Evolutionary conservation across 2,329 filamentous ascomycete species (phyloP).

Genomic region (Exophiala sp.): DNA sequence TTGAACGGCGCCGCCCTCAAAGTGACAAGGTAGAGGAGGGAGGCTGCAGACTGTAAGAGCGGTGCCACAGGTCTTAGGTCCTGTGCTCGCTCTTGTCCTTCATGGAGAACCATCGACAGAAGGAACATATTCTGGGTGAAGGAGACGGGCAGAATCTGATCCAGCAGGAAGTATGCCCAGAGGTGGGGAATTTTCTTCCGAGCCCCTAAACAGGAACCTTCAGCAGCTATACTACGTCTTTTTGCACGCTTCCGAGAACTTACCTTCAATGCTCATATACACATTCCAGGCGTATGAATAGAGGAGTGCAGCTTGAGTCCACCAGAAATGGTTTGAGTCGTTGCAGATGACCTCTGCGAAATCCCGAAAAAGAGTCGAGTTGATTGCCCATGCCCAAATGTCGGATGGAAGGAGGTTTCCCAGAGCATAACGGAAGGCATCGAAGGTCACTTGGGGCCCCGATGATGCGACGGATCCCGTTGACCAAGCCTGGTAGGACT

Average conservation of each 20-base stretch:
- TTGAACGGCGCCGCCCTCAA: conserved; percentile 24
- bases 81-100: conserved; percentile 8
- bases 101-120: conserved; percentile 50
- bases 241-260: neutral
- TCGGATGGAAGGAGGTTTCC: neutral
- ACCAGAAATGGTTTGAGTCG: conserved; percentile 13
- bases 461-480: neutral
- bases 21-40: conserved; percentile 19
- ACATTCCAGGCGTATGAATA: conserved; percentile 18
- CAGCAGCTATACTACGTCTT: no score
- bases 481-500: conserved; percentile 16
- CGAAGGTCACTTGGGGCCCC: neutral
- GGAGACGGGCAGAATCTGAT: conserved; percentile 58
- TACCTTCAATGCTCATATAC: conserved; percentile 21
- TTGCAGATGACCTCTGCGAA: conserved; percentile 12
- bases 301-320: conserved; percentile 10
- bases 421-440: neutral
- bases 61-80: conserved; percentile 6
- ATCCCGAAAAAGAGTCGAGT: conserved; percentile 14
- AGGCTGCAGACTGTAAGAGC: conserved; percentile 19
- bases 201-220: neutral
- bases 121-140: conserved; percentile 64
- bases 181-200: conserved; percentile 47
- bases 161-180: conserved; percentile 57
- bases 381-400: conserved; percentile 17